These are phyloP conservation scores for Hypoxylon sp. DNA, from an alignment of 2,329 filamentous ascomycete genomes.

Conservation along the genomic window DNA sequence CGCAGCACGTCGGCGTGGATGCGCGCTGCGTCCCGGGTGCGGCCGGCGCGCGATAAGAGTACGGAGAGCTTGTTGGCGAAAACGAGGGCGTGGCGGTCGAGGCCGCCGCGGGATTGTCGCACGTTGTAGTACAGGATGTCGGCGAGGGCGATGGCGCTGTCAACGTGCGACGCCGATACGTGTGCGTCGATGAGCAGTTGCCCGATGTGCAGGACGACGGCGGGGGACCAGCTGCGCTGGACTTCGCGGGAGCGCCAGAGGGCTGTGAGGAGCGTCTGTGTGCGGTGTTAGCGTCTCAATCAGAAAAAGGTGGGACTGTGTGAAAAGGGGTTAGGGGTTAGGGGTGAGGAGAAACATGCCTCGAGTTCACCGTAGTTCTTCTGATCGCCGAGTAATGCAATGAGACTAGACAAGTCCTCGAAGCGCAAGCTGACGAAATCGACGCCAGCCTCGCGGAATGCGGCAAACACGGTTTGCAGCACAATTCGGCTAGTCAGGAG, in stretches of 20 bases:
- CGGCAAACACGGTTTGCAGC: constrained; percentile 59
- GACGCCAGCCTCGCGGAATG: constrained; percentile 60
- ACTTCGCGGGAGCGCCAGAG: constrained; percentile 57
- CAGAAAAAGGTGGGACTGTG: neutral
- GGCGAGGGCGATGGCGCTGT: constrained; percentile 52
- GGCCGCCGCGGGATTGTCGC: constrained; percentile 53
- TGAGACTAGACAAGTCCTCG: constrained; percentile 61
- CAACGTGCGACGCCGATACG: constrained; percentile 48
- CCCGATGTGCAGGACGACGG: constrained; percentile 52
- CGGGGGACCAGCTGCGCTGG: constrained; percentile 53
- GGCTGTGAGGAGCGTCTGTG: constrained; percentile 48
- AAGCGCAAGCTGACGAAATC: constrained; percentile 61
- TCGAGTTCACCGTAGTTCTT: constrained; percentile 63
- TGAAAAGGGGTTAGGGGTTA: neutral
- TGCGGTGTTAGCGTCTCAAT: neutral
- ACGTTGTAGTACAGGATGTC: constrained; percentile 56
- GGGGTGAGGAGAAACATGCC: constrained; percentile 32
- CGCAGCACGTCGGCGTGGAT: constrained; percentile 53
- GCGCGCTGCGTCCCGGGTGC: constrained; percentile 50
- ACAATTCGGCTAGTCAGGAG: constrained; percentile 58
- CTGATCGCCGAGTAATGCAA: constrained; percentile 64
- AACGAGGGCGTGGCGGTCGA: constrained; percentile 51
- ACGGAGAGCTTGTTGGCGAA: constrained; percentile 52
- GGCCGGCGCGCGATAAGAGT: constrained; percentile 49
- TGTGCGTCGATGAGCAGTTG: constrained; percentile 55